Base-by-base conservation (phyloP, 371 early-diverging fungal species). In the Mortierella sp. region DNA sequence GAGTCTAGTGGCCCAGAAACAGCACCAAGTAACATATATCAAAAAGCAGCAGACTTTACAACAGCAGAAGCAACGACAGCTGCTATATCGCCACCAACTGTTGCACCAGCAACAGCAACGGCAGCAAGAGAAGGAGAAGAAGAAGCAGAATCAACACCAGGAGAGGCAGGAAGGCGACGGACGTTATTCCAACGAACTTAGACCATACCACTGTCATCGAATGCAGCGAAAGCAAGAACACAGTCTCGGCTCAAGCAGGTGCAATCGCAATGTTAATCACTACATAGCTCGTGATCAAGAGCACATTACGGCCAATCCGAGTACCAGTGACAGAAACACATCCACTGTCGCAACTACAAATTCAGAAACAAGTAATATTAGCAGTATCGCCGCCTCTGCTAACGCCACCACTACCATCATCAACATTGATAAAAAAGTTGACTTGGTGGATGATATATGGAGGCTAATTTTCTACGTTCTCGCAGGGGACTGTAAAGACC, bases 391-490 rank as follows among this genome's bases (percentile, higher is more conserved):
- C 11, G 11, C 16, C 43, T 16, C 43, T 16, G 43, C 43, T 4
- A 1, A 2, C 49, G 0, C n/a, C n/a, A 49, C 8, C 18, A 49
- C 49, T 49, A 20, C n/a, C 49, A 49, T 5, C 49, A 49, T 3
- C 49, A 18, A 49, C 20, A n/a, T 20, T 43, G 45, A 43, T 43
- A 57, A n/a, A 12, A 22, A 1, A 4, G 57, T 58, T 4, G 74
- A 73, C 39, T 55, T 78, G n/a, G 79, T 78, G 20, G 79, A 78
- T n/a, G 79, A 78, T 39, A 64, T 78, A 12, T 74, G 79, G 74
- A 60, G 79, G 24, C 1, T 78, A 54, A 51, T 78, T n/a, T 67
- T 73, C 54, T 78, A 73, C 54, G 51, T 73, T 24, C 61, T 78
- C 1, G 79, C 79, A 3, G 32, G 65, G 3, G 62, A 66, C 52